Evolutionary conservation across 371 early-diverging fungal genomes (phyloP), one percentile per base, ranked within the genome.

Genomic region (Vairimorpha necatrix): DNA sequence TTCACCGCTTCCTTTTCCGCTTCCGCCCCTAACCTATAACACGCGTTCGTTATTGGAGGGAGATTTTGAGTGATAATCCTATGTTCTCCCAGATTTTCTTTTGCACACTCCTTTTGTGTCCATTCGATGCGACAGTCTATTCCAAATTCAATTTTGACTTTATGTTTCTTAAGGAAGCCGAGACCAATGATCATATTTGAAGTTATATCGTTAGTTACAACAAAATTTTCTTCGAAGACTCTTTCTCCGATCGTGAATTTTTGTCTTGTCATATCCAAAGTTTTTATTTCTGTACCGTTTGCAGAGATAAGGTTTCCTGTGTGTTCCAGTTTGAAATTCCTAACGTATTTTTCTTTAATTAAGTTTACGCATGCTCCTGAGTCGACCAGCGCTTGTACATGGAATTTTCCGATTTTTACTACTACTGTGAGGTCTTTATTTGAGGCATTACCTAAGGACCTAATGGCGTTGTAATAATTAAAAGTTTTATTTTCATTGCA

Each of bases 281-380:
- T 2, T 9, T 11, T 36, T 16, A 63, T 63, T 20, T 38, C 22
- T n/a, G 34, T 11, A 34, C 38, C 20, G 20, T 38, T 36, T 16
- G 38, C 34, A 3, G 38, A 7, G 11, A n/a, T n/a, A 11, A 63
- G 42, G n/a, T 14, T 16, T n/a, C 20, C 63, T 36, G 16, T 20
- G 16, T 38, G 39, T 33, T 63, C 14, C 22, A 2, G 16, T 34
- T 14, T 11, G 1, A 6, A 9, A 22, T 34, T 3, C 1, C 22
- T 20, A 38, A 20, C 22, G 16, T 7, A 38, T 16, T 63, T 7
- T 22, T n/a, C 18, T 36, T 42, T 63, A 11, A 63, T 38, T 34
- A 63, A 38, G 22, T 63, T 63, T 4, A 63, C 63, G 14, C 30
- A n/a, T 4, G 63, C 63, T 16, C 63, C 63, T n/a, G 20, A 38